A percentile compares a stretch with the other conserved stretches of the same genome.
These are phyloP conservation scores for Camillea tinctor DNA, from an alignment of 2,329 filamentous ascomycete species.

Conservation along the genomic window DNA sequence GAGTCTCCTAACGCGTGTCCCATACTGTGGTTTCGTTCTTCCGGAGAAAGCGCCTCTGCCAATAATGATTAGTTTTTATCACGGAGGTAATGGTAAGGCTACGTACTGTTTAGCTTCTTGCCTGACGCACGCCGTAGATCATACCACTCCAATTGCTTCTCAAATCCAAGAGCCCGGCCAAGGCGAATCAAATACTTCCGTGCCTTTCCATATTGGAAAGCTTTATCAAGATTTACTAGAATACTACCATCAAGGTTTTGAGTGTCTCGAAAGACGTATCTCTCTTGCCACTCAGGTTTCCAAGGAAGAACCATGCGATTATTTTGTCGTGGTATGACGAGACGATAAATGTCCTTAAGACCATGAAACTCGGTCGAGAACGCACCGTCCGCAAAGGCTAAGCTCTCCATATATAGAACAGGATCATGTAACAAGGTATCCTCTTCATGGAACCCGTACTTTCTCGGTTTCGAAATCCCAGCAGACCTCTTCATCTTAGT, in stretches of 20 bases:
- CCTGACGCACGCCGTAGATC: slow-evolving; percentile 21
- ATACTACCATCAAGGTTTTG: slow-evolving; percentile 2
- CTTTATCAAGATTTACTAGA: slow-evolving; percentile 20
- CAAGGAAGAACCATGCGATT: slow-evolving; percentile 12
- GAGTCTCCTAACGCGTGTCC: slow-evolving; percentile 12
- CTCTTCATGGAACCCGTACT: slow-evolving; percentile 25
- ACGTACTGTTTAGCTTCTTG: slow-evolving; percentile 27
- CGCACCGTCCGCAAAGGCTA: slow-evolving; percentile 24
- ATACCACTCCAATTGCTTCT: slow-evolving; percentile 27
- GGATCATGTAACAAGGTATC: slow-evolving; percentile 18
- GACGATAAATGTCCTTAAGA: slow-evolving; percentile 24
- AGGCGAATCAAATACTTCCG: slow-evolving; percentile 35
- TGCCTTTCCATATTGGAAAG: slow-evolving; percentile 39
- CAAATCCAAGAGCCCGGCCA: slow-evolving; percentile 26
- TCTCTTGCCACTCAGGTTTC: slow-evolving; percentile 19
- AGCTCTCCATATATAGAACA: slow-evolving; percentile 22
- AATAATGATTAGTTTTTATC: slow-evolving; percentile 1
- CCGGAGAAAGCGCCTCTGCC: slow-evolving; percentile 14
- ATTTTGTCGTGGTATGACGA: slow-evolving; percentile 17
- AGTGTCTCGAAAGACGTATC: slow-evolving; percentile 23
- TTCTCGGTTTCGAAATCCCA: slow-evolving; percentile 22
- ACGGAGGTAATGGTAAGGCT: not conserved
- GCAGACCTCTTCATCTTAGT: slow-evolving; percentile 22
- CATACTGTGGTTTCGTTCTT: slow-evolving; percentile 14
- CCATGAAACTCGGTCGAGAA: slow-evolving; percentile 14